phyloP scores from a whole-genome alignment of 805 yeast species.

The Kluyveromyces siamensis region DNA sequence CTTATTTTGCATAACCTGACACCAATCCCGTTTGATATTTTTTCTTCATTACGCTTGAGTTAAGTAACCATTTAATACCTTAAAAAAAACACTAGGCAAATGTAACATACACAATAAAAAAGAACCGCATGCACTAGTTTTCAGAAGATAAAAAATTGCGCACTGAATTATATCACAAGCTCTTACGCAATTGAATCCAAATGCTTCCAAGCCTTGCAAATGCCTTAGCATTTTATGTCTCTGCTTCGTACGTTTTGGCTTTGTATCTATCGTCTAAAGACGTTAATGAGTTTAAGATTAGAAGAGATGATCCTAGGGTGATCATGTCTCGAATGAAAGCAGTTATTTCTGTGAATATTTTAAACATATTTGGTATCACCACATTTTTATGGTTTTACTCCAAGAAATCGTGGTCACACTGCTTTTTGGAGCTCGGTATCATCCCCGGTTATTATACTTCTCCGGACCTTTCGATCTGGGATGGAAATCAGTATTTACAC shows the following conservation, averaged over 20 bases:
- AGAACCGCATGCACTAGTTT: too few relatives aligned
- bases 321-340: slow-evolving; percentile 18
- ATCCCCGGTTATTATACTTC: slow-evolving; percentile 15
- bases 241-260: slow-evolving; percentile 21
- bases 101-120: too few relatives aligned
- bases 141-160: too few relatives aligned
- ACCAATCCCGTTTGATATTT: too few relatives aligned
- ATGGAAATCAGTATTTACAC: slow-evolving; percentile 5
- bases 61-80: too few relatives aligned
- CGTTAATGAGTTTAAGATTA: slow-evolving; percentile 13
- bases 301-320: slow-evolving; percentile 25
- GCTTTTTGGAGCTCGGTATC: slow-evolving; percentile 15
- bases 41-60: too few relatives aligned
- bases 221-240: slow-evolving; percentile 13
- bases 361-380: slow-evolving; percentile 17
- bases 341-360: slow-evolving; percentile 8
- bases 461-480: slow-evolving; percentile 5
- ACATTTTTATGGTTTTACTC: slow-evolving; percentile 4
- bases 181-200: too few relatives aligned
- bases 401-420: slow-evolving; percentile 4
- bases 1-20: too few relatives aligned
- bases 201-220: not conserved
- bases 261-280: slow-evolving; percentile 15
- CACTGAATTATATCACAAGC: too few relatives aligned
- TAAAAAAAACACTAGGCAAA: too few relatives aligned